phyloP scores from a whole-genome alignment of 202 grass and related monocot species.

The Carex arenaria region DNA sequence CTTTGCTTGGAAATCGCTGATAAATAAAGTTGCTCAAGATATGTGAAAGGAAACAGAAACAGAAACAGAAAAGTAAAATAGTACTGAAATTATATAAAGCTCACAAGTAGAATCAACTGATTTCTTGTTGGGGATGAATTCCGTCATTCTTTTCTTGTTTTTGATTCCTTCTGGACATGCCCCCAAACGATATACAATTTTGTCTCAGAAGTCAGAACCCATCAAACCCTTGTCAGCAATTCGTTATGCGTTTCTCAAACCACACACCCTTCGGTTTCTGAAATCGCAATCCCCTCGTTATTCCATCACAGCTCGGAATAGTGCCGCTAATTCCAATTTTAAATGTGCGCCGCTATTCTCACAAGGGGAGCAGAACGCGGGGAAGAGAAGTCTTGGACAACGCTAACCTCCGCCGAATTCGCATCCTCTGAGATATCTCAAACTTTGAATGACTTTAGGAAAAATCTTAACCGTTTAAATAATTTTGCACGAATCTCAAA shows the following conservation, averaged over 20 bases:
- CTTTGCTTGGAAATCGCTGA: conserved; percentile 26
- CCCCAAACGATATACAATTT: background rate
- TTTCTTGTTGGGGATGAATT: background rate
- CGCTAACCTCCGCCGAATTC: no score
- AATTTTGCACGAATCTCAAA: no score
- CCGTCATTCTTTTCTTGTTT: conserved; percentile 4
- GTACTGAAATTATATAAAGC: background rate
- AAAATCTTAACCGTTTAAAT: no score
- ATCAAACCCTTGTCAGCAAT: background rate
- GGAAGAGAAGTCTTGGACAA: no score
- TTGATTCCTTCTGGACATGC: background rate
- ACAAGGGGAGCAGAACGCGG: no score
- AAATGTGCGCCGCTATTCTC: no score
- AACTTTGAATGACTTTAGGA: no score
- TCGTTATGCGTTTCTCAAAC: background rate
- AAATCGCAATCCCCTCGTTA: background rate
- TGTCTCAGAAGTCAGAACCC: background rate
- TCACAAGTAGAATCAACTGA: background rate
- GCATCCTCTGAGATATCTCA: no score
- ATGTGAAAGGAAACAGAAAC: background rate
- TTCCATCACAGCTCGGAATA: background rate
- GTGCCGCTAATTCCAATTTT: background rate
- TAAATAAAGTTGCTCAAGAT: background rate
- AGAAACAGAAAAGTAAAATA: background rate
- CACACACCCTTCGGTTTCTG: background rate